phyloP scores from a whole-genome alignment of 164 flowering plant species.

The Litsea cubeba region DNA sequence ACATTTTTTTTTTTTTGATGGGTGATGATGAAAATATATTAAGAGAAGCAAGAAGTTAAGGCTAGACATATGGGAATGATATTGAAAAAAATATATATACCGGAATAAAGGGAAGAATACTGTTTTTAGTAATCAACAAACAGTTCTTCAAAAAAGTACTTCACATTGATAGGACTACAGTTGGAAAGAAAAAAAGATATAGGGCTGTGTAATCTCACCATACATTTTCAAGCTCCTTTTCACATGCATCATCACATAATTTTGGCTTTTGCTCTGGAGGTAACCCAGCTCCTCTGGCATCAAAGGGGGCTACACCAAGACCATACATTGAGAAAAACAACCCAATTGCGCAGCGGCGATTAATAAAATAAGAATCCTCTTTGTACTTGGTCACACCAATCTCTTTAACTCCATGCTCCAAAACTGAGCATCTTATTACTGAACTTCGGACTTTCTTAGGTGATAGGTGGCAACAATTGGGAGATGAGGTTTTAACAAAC shows the following conservation, averaged over 20 bases:
- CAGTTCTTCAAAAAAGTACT: not conserved
- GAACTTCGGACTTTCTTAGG: conserved; percentile 15
- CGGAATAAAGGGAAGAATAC: not conserved
- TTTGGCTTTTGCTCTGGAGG: conserved; percentile 83
- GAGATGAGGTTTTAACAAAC: conserved; percentile 10
- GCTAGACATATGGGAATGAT: not conserved
- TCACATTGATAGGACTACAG: not conserved
- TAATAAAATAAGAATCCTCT: conserved; percentile 15
- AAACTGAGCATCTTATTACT: conserved; percentile 22
- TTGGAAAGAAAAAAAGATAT: not conserved
- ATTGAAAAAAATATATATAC: too few species aligned
- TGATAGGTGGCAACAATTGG: conserved; percentile 12
- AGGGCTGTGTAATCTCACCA: conserved; percentile 70
- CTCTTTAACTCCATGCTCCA: conserved; percentile 13
- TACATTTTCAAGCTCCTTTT: conserved; percentile 99
- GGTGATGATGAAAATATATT: too few species aligned
- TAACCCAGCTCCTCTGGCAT: conserved; percentile 70
- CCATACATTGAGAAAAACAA: conserved; percentile 39
- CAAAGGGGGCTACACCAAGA: conserved; percentile 23
- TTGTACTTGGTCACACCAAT: conserved; percentile 9
- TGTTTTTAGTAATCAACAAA: not conserved
- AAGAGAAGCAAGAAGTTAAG: not conserved
- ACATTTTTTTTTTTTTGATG: too few species aligned
- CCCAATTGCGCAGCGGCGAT: conserved; percentile 51
- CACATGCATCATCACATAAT: conserved; percentile 74